These are phyloP conservation scores for Solanum lignicaule DNA, from an alignment of 257 asterid genomes.

Conservation along the genomic window DNA sequence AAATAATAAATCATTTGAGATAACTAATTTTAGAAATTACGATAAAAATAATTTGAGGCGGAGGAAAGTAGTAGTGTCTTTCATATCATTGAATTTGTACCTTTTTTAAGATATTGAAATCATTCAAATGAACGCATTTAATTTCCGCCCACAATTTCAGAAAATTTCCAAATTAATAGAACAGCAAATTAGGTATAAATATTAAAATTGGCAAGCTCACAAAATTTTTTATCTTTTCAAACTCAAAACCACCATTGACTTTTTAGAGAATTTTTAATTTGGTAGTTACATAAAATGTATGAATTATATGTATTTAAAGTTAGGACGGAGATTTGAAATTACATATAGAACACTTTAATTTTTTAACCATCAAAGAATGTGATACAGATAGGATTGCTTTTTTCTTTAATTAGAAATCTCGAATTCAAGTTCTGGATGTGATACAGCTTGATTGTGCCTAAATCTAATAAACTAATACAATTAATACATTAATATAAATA, in stretches of 20 bases:
- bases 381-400: rapidly evolving
- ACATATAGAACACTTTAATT: neutral
- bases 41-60: neutral
- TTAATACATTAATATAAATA: neutral
- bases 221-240: neutral
- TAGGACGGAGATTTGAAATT: neutral
- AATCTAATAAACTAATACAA: neutral
- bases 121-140: neutral
- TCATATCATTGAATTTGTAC: neutral
- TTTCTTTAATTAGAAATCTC: rapidly evolving
- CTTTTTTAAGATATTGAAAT: neutral
- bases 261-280: neutral
- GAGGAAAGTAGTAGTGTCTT: neutral
- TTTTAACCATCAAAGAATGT: too few species aligned
- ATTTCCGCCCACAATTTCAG: constrained; percentile 22
- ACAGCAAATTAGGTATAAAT: neutral
- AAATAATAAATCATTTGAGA: too few species aligned
- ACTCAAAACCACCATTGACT: neutral
- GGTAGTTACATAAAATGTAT: neutral
- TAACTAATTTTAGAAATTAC: neutral
- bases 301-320: neutral
- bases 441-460: too few species aligned
- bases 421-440: rapidly evolving
- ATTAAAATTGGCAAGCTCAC: neutral
- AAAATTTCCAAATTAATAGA: neutral